Conservation (phyloP, 345 rosid genomes). For the Rhodamnia rubescens region DNA sequence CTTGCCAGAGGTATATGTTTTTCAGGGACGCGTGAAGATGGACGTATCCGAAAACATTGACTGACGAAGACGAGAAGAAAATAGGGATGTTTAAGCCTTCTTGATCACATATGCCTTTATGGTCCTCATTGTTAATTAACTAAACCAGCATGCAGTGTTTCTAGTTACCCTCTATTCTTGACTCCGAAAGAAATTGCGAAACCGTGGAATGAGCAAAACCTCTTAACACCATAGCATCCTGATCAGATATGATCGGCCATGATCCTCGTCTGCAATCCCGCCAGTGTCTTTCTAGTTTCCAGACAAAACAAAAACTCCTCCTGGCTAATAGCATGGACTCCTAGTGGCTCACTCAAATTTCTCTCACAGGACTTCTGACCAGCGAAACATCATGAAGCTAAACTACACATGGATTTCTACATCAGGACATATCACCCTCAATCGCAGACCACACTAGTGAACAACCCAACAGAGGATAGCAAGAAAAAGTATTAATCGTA, state of each 20-base stretch:
- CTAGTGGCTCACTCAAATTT: neutral
- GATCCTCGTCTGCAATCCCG: neutral
- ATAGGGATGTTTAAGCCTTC: neutral
- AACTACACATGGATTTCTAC: neutral
- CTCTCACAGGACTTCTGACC: fast-evolving
- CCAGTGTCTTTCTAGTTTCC: neutral
- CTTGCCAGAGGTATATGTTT: neutral
- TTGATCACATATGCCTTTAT: neutral
- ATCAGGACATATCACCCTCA: neutral
- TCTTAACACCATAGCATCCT: neutral
- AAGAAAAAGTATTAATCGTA: neutral
- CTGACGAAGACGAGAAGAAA: neutral
- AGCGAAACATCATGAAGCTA: neutral
- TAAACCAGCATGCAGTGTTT: neutral
- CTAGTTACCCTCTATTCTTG: neutral
- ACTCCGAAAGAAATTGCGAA: neutral
- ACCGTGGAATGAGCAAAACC: neutral
- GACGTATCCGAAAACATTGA: neutral
- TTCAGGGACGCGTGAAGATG: neutral
- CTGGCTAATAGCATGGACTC: neutral
- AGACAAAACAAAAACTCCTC: neutral
- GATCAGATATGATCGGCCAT: neutral
- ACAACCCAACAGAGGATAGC: neutral
- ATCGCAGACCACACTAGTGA: neutral
- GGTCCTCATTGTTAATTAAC: neutral